Percentiles rank a stretch among this genome's conserved stretches.
Conservation (phyloP, 2,329 filamentous ascomycete genomes). For the Colletotrichum sp. region DNA sequence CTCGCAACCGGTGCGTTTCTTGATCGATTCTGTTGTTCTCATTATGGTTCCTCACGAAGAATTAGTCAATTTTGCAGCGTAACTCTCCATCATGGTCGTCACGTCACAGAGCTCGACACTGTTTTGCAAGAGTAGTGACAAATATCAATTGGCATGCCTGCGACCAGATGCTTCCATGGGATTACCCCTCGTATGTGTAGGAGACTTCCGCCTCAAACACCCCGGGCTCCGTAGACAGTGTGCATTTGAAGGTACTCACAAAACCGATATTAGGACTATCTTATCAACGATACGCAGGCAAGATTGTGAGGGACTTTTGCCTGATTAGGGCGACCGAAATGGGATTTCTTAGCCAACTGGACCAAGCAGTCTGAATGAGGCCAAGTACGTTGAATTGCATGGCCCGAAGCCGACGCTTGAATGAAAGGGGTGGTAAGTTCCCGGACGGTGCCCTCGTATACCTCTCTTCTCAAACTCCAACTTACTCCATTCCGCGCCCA, state of each 20-base stretch:
- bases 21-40: neutral
- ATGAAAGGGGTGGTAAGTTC: neutral
- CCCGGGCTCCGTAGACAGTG: neutral
- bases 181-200: neutral
- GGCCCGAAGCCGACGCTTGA: neutral
- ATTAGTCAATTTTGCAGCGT: neutral
- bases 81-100: neutral
- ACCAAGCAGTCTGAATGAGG: neutral
- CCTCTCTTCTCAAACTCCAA: neutral
- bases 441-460: neutral
- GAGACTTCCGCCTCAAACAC: neutral
- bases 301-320: neutral
- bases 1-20: neutral
- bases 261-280: neutral
- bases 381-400: neutral
- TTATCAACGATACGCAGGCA: neutral
- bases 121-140: neutral
- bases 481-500: neutral
- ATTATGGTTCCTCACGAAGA: neutral
- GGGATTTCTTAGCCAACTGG: neutral
- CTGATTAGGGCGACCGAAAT: neutral
- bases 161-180: neutral
- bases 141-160: neutral
- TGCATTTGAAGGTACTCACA: neutral
- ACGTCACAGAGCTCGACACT: fast-evolving